Evolutionary conservation across 2,329 filamentous ascomycete species (phyloP).

Genomic region (Exophiala oligosperma): DNA sequence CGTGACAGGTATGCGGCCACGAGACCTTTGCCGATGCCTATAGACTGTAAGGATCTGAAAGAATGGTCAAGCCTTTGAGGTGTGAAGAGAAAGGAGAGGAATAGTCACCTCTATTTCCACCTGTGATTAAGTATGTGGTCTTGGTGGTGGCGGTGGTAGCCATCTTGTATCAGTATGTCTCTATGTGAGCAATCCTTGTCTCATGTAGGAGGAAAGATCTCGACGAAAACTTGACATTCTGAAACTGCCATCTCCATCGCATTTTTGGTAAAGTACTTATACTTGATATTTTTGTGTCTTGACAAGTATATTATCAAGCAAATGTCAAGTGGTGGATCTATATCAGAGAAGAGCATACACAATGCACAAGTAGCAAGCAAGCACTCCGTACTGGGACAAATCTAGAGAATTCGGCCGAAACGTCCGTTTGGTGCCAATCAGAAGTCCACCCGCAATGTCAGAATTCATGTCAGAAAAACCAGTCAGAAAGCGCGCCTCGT

Average conservation of each 20-base stretch:
- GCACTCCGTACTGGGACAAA: not conserved
- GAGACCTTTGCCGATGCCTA: slow-evolving; percentile 11
- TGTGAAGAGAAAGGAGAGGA: not conserved
- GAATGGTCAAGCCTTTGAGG: not conserved
- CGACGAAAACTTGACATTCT: too few relatives aligned
- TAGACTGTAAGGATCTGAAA: not conserved
- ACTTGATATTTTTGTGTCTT: too few relatives aligned
- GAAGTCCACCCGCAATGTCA: not conserved
- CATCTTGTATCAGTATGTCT: not conserved
- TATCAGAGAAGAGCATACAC: too few relatives aligned
- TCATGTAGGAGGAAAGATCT: not conserved
- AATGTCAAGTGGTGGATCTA: too few relatives aligned
- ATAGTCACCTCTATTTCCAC: slow-evolving; percentile 5
- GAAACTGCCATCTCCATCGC: too few relatives aligned
- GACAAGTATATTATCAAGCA: too few relatives aligned
- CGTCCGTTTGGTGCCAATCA: not conserved
- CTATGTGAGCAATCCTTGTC: not conserved
- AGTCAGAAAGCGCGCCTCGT: not conserved
- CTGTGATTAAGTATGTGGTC: slow-evolving; percentile 13
- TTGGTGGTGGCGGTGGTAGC: not conserved
- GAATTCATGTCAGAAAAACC: not conserved
- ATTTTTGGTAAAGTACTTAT: too few relatives aligned
- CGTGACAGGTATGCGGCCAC: slow-evolving; percentile 4
- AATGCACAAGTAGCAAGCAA: too few relatives aligned
- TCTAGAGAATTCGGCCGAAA: not conserved